Conservation (phyloP, 352 stramenopile species). For the Globisporangium orthogonon region DNA sequence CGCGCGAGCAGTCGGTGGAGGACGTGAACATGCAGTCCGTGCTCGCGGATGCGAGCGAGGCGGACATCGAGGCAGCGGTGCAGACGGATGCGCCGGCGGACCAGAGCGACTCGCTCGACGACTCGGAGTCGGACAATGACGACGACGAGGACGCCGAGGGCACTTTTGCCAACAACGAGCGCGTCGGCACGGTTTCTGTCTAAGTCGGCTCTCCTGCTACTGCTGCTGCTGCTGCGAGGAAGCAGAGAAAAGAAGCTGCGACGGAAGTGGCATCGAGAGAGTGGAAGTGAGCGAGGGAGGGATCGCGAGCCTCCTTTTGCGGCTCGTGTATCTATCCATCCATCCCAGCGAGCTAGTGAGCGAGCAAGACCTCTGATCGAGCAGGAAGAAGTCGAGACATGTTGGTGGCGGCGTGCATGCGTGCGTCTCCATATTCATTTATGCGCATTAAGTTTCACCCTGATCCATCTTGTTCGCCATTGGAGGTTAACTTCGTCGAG, state of each 20-base stretch:
- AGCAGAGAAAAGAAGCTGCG: neutral
- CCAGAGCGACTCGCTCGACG: slow-evolving; percentile 29
- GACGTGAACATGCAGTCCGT: slow-evolving; percentile 30
- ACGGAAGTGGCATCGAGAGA: neutral
- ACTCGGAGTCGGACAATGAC: slow-evolving; percentile 51
- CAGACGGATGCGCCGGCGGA: slow-evolving; percentile 27
- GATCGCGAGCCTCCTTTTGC: neutral
- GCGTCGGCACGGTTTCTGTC: slow-evolving; percentile 21
- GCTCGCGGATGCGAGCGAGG: slow-evolving; percentile 32
- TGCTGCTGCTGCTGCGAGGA: neutral
- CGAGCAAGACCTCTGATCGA: too few relatives aligned
- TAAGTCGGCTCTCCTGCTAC: neutral
- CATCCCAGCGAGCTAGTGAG: neutral
- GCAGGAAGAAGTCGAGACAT: neutral
- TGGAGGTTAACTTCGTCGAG: too few relatives aligned
- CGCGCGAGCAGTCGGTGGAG: slow-evolving; percentile 16
- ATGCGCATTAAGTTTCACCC: neutral
- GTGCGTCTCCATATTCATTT: neutral
- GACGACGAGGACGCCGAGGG: slow-evolving; percentile 43
- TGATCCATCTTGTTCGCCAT: too few relatives aligned
- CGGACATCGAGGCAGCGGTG: slow-evolving; percentile 48
- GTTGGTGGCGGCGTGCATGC: neutral
- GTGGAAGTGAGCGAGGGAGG: neutral
- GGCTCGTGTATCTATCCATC: neutral
- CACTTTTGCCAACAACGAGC: slow-evolving; percentile 44